Percentiles rank a stretch among this genome's conserved stretches.
Evolutionary conservation across 257 asterid species (phyloP).

Genomic region (Solanum neorickii): DNA sequence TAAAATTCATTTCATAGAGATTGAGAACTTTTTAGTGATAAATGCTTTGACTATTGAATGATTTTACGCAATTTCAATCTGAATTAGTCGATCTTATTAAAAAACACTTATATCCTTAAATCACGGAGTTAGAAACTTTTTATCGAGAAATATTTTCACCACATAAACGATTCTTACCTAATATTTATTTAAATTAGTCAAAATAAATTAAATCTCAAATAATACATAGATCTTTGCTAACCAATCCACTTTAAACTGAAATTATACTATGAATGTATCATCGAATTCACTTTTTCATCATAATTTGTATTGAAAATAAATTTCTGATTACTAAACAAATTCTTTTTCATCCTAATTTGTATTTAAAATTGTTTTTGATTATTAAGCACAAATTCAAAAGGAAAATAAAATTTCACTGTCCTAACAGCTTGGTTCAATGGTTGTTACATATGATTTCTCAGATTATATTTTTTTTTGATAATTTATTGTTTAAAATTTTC

Average conservation of each 20-base stretch:
- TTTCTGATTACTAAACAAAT: background rate
- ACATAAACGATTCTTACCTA: accelerated
- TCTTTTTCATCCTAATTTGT: background rate
- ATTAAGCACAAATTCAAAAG: background rate
- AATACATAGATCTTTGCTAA: background rate
- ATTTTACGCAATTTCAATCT: too few species aligned
- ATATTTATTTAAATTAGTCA: background rate
- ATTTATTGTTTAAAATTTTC: too few species aligned
- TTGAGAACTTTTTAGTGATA: too few species aligned
- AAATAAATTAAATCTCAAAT: background rate
- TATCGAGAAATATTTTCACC: background rate
- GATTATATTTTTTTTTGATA: too few species aligned
- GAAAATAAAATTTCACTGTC: background rate
- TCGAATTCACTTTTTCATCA: background rate
- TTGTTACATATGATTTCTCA: background rate
- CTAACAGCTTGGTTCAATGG: background rate
- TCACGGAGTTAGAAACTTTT: background rate
- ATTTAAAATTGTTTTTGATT: background rate
- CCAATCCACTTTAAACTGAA: background rate
- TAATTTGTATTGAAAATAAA: background rate
- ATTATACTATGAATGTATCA: background rate
- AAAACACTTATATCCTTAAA: background rate
- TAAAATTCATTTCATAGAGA: too few species aligned
- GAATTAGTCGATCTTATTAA: too few species aligned
- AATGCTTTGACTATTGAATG: too few species aligned